Evolutionary conservation across 148 eudicot species (phyloP), one percentile per base, ranked within the genome.

Genomic region (Chenopodium quinoa): DNA sequence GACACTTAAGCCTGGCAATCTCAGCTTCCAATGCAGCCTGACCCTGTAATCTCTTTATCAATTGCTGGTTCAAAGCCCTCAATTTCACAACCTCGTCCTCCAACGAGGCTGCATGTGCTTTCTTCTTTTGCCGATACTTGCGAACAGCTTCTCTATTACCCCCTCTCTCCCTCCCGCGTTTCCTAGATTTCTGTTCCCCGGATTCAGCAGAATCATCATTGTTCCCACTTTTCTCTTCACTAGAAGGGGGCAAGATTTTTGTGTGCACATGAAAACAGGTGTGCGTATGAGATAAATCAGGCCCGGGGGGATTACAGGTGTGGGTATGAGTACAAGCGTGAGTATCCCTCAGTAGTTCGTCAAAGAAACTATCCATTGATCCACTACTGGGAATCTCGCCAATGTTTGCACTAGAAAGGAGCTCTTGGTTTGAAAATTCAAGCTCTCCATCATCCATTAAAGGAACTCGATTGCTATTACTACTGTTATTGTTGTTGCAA

Each of bases 51-150:
- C 93, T 90, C 85, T 91, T 93, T 78, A 90, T n/a, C 74, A 96
- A 83, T 85, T 92, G 93, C 84, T 94, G 98, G 85, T 96, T 96
- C 78, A 90, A 32, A 29, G 98, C 87, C 82, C 92, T 91, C 88
- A 96, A 84, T 75, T 86, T 94, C n/a, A 78, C 88, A 87, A 96
- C 97, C 79, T 96, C 98, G 62, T 89, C 99, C 82, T 96, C 98
- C 79, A 96, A 83, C 0, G 93, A 93, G 14, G 97, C 95, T 10
- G 95, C 75, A 16, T 89, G 88, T 4, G 98, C 99, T 84, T 96
- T 96, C 90, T 96, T 96, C 90, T 94, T 94, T 86, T 93, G 93
- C 25, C 99, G 92, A 68, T 96, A 96, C 87, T 96, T 96, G 16
- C 95, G 89, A 75, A 96, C 98, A 0, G 99, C 99, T 86, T 91